phyloP scores from a whole-genome alignment of 1,284 basidiomycete genomes.

The Irpex lacteus region DNA sequence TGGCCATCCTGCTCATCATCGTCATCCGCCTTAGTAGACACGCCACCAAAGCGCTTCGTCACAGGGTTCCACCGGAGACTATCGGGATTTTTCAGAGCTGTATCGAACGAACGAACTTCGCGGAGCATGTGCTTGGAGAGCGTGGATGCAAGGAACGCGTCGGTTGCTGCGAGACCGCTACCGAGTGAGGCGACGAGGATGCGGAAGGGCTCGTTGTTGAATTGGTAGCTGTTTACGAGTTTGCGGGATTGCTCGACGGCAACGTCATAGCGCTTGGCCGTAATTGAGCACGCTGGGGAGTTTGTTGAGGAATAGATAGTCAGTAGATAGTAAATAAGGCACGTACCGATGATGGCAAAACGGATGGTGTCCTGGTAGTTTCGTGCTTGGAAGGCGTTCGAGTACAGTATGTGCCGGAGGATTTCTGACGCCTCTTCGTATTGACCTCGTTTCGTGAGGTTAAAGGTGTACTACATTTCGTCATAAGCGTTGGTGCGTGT shows the following conservation, averaged over 20 bases:
- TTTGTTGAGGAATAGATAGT: background rate
- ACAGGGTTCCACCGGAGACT: constrained; percentile 54
- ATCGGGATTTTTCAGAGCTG: constrained; percentile 59
- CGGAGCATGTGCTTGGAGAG: constrained; percentile 81
- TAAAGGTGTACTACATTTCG: constrained; percentile 75
- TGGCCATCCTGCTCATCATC: constrained; percentile 30
- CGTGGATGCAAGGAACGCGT: constrained; percentile 72
- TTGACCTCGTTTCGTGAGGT: constrained; percentile 65
- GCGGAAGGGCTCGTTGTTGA: constrained; percentile 80
- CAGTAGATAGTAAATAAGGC: background rate
- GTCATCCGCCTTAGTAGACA: constrained; percentile 28
- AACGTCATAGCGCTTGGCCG: constrained; percentile 50
- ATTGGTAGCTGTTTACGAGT: constrained; percentile 67
- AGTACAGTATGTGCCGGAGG: constrained; percentile 74
- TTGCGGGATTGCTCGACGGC: constrained; percentile 76
- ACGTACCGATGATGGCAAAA: constrained; percentile 69
- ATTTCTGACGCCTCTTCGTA: constrained; percentile 77
- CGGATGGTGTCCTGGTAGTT: constrained; percentile 70
- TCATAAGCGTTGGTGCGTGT: background rate
- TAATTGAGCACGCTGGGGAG: constrained; percentile 59
- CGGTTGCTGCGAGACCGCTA: constrained; percentile 63
- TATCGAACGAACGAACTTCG: constrained; percentile 68
- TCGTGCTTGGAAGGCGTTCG: constrained; percentile 72
- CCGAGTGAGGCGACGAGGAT: constrained; percentile 71
- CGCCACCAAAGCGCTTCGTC: constrained; percentile 47